Conservation (phyloP, 2,329 filamentous ascomycete species). For the Clarireedia hainanense region DNA sequence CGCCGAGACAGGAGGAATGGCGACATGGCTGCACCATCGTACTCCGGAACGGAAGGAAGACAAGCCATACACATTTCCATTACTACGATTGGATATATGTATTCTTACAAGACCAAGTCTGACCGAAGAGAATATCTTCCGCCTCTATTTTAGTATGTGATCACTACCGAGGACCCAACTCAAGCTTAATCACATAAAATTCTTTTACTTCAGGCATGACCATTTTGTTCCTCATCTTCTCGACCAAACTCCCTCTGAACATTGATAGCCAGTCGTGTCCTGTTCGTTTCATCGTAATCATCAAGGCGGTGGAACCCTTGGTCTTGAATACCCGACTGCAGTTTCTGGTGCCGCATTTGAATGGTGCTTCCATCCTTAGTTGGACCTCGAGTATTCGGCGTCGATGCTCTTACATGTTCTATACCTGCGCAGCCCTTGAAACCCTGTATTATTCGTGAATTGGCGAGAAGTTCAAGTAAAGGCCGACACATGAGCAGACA, state of each 20-base stretch:
- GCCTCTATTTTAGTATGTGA: no score
- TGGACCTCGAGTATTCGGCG: no score
- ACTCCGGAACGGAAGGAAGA: no score
- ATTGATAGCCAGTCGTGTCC: not conserved
- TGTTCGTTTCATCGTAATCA: not conserved
- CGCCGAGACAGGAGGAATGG: no score
- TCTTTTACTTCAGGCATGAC: not conserved
- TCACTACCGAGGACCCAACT: no score
- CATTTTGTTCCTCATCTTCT: not conserved
- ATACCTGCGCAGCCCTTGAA: not conserved
- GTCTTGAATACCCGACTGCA: not conserved
- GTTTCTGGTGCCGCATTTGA: no score
- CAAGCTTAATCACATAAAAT: not conserved
- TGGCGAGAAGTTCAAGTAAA: not conserved
- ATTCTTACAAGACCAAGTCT: no score
- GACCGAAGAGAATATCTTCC: no score
- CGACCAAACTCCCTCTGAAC: not conserved
- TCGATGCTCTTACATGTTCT: not conserved
- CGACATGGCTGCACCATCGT: no score
- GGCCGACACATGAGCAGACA: not conserved
- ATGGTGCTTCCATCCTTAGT: no score
- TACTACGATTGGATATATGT: no score
- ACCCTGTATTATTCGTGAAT: not conserved
- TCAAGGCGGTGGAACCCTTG: not conserved
- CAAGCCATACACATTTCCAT: no score